Conservation (phyloP, 768 basidiomycete species). For the Coprinellus aureogranulatus region DNA sequence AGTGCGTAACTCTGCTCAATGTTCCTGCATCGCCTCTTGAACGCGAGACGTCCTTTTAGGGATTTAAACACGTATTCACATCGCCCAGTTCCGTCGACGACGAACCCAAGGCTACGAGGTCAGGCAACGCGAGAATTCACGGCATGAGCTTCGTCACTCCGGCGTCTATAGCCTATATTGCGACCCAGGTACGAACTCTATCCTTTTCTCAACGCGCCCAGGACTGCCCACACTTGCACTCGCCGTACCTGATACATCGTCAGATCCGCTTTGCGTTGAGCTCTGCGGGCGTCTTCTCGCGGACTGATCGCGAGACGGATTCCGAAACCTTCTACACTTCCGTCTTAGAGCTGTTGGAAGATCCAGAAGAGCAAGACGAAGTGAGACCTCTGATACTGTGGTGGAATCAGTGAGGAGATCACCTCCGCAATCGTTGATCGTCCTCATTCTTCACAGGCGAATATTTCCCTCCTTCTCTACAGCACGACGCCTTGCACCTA, state of each 20-base stretch:
- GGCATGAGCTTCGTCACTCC: neutral
- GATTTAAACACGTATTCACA: constrained; percentile 4
- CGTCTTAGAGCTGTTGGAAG: neutral
- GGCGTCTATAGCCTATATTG: constrained; percentile 1
- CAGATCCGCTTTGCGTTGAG: constrained; percentile 1
- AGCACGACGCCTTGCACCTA: neutral
- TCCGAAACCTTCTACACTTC: neutral
- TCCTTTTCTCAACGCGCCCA: no score
- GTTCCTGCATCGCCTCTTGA: neutral
- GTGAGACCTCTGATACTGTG: neutral
- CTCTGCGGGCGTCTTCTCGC: neutral
- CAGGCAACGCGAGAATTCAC: neutral
- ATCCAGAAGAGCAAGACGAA: constrained; percentile 1
- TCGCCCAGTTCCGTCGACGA: neutral
- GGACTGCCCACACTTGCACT: neutral
- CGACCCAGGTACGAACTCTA: neutral
- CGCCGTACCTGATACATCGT: no score
- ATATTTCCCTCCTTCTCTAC: neutral
- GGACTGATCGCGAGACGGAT: neutral
- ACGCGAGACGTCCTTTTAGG: neutral
- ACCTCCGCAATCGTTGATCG: neutral
- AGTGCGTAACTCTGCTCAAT: neutral
- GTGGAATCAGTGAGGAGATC: neutral
- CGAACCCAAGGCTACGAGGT: neutral
- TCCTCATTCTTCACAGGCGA: neutral